phyloP scores from a whole-genome alignment of 2,329 filamentous ascomycete species.

The Hymenoscyphus albidus region DNA sequence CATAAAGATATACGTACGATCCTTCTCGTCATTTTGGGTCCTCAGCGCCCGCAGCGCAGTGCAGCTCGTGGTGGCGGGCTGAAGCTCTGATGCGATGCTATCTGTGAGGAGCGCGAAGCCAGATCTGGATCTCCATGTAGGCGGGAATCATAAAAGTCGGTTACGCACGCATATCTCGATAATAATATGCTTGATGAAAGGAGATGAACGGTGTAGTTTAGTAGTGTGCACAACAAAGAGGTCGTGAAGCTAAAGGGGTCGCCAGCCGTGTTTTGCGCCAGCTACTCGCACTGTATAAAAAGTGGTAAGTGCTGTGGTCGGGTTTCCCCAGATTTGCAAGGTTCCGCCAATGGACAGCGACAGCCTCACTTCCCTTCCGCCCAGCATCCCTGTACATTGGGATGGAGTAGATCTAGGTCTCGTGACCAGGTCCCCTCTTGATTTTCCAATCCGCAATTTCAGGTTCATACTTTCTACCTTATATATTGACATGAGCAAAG shows the following conservation, averaged over 20 bases:
- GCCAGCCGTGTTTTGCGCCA: not conserved
- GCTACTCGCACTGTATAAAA: no score
- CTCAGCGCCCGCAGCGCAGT: not conserved
- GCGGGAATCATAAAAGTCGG: constrained; percentile 10
- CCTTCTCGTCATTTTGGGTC: constrained; percentile 34
- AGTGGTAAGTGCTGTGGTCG: not conserved
- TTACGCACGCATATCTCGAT: constrained; percentile 15
- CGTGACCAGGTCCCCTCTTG: constrained; percentile 9
- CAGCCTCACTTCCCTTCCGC: not conserved
- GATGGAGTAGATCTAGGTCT: not conserved
- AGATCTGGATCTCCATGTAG: constrained; percentile 14
- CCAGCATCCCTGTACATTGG: not conserved
- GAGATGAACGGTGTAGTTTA: not conserved
- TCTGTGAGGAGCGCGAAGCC: not conserved
- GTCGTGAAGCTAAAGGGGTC: not conserved
- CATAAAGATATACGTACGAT: constrained; percentile 26
- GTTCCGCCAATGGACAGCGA: not conserved
- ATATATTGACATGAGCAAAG: no score
- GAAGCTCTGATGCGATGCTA: not conserved
- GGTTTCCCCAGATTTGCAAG: constrained; percentile 15
- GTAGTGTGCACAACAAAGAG: not conserved
- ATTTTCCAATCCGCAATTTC: not conserved
- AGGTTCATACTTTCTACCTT: no score
- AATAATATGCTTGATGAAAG: not conserved
- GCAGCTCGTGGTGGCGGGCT: not conserved